Evolutionary conservation across 371 early-diverging fungal genomes (phyloP).

Genomic region (Actinomortierella wolfii): DNA sequence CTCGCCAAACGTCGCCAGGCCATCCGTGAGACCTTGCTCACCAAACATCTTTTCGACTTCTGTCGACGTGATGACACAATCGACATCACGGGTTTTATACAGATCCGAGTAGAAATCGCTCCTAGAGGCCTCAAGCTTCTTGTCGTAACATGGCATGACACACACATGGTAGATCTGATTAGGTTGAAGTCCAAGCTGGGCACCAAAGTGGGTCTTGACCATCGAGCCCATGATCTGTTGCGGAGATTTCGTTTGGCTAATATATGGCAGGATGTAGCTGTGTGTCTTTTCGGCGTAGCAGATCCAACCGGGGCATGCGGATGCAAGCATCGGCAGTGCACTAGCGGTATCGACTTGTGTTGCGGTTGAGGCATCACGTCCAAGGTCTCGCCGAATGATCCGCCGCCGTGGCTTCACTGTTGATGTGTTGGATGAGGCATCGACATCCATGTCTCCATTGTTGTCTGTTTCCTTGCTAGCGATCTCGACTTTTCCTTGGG

Average conservation of each 20-base stretch:
- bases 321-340: slow-evolving; percentile 51
- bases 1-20: slow-evolving; percentile 55
- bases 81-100: slow-evolving; percentile 87
- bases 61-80: slow-evolving; percentile 90
- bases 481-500: slow-evolving; percentile 54
- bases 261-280: slow-evolving; percentile 78
- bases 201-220: slow-evolving; percentile 82
- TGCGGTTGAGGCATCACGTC: slow-evolving; percentile 29
- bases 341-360: slow-evolving; percentile 38
- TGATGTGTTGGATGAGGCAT: slow-evolving; percentile 5
- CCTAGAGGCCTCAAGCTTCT: slow-evolving; percentile 96
- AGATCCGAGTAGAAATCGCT: slow-evolving; percentile 85
- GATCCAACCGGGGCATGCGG: slow-evolving; percentile 77
- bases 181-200: slow-evolving; percentile 65
- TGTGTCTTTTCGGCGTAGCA: slow-evolving; percentile 99
- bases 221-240: slow-evolving; percentile 95
- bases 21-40: slow-evolving; percentile 58
- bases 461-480: slow-evolving; percentile 45
- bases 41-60: slow-evolving; percentile 81
- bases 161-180: slow-evolving; percentile 87
- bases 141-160: slow-evolving; percentile 98
- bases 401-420: slow-evolving; percentile 10
- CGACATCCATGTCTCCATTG: slow-evolving; percentile 23
- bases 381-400: slow-evolving; percentile 26
- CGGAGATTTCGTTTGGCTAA: slow-evolving; percentile 89